Conservation (phyloP, 805 yeast genomes). For the Candida coleopterorum region DNA sequence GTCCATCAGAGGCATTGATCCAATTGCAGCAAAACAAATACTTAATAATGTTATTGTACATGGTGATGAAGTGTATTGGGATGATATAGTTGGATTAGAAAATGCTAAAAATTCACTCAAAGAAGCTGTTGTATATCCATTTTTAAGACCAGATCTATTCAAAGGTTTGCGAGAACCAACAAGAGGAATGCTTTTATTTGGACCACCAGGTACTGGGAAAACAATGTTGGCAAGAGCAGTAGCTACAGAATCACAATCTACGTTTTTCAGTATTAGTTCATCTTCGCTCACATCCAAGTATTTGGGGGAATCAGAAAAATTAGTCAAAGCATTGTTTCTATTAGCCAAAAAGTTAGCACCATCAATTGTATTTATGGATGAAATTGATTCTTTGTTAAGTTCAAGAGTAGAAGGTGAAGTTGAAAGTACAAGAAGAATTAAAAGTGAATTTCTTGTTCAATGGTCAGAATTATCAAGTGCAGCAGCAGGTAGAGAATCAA, state of each 20-base stretch:
- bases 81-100: slow-evolving; percentile 88
- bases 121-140: slow-evolving; percentile 95
- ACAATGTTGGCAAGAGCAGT: slow-evolving; percentile 97
- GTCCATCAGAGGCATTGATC: slow-evolving; percentile 70
- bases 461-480: slow-evolving; percentile 93
- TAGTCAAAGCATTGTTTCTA: slow-evolving; percentile 82
- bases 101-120: slow-evolving; percentile 84
- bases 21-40: slow-evolving; percentile 73
- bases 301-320: slow-evolving; percentile 89
- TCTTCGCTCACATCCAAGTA: slow-evolving; percentile 84
- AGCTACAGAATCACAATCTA: slow-evolving; percentile 90
- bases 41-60: slow-evolving; percentile 81
- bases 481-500: slow-evolving; percentile 59
- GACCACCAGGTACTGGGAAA: slow-evolving; percentile 99
- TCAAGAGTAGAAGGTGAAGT: slow-evolving; percentile 73
- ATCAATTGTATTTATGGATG: slow-evolving; percentile 91
- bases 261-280: slow-evolving; percentile 88
- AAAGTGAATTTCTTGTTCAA: slow-evolving; percentile 88
- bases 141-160: slow-evolving; percentile 87
- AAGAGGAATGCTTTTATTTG: slow-evolving; percentile 91
- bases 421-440: slow-evolving; percentile 84
- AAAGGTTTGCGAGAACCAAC: slow-evolving; percentile 91
- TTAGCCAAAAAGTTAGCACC: slow-evolving; percentile 86
- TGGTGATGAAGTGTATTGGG: slow-evolving; percentile 93
- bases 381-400: slow-evolving; percentile 86